Conservation (phyloP, 192 early-diverging fungal genomes). For the Umbelopsis sp. region DNA sequence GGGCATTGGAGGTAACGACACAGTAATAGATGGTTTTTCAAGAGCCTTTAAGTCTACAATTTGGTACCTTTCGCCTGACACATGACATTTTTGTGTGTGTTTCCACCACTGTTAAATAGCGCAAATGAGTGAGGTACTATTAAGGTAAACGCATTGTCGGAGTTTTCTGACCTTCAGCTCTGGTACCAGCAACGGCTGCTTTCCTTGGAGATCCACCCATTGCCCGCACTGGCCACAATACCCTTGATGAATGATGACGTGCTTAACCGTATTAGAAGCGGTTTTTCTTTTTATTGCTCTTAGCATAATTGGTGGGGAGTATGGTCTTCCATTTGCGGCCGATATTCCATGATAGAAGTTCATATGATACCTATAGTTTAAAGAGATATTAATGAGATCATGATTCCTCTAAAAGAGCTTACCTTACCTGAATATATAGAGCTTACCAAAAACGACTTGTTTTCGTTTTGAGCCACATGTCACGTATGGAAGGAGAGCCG, state of each 20-base stretch:
- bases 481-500: background rate
- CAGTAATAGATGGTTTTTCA: background rate
- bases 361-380: constrained; percentile 9
- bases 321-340: background rate
- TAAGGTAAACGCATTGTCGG: no score
- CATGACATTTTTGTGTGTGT: constrained; percentile 10
- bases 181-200: background rate
- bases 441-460: constrained; percentile 14
- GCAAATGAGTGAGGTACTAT: background rate
- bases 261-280: background rate
- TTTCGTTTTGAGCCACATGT: constrained; percentile 15
- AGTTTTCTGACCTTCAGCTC: background rate
- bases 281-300: background rate
- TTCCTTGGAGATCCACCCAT: constrained; percentile 12
- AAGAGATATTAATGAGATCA: background rate
- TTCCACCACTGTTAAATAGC: background rate
- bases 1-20: background rate
- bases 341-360: constrained; percentile 16
- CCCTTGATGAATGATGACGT: background rate
- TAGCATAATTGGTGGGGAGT: background rate
- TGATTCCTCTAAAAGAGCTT: background rate
- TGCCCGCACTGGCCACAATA: constrained; percentile 13
- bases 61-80: constrained; percentile 11
- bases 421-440: background rate
- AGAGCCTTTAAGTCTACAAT: background rate